Evolutionary conservation across 1,139 yeast genomes (phyloP).

Genomic region (Yamadazyma pseudoaaseri): DNA sequence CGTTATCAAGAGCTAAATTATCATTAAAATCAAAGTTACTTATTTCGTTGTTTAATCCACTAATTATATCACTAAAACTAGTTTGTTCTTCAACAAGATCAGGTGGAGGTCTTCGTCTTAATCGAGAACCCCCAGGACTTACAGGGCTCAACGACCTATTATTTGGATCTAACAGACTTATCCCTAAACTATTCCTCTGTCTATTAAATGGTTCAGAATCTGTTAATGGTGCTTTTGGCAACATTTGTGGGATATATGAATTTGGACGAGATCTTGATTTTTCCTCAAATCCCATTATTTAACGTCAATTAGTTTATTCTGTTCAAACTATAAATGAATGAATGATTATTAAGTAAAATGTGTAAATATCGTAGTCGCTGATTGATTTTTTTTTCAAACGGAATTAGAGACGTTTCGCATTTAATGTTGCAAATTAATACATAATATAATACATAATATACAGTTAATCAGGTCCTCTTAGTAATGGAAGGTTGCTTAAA

Average conservation of each 20-base stretch:
- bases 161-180: not conserved
- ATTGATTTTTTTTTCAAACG: no score
- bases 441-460: no score
- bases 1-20: not conserved
- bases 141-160: not conserved
- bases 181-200: not conserved
- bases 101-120: constrained; percentile 14
- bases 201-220: constrained; percentile 4
- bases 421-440: no score
- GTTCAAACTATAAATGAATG: no score
- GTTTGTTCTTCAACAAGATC: constrained; percentile 5
- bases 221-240: constrained; percentile 6
- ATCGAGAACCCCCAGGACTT: not conserved
- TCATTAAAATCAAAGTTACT: constrained; percentile 1
- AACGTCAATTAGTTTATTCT: no score
- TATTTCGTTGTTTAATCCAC: constrained; percentile 11
- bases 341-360: no score
- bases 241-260: constrained; percentile 4
- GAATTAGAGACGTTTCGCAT: no score
- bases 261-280: no score
- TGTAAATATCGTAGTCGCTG: no score
- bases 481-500: constrained; percentile 21
- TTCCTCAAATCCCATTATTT: no score
- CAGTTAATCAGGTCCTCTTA: constrained; percentile 31
- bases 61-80: constrained; percentile 10